Base-by-base conservation (phyloP, 192 early-diverging fungal genomes). In the Coemansia brasiliensis region DNA sequence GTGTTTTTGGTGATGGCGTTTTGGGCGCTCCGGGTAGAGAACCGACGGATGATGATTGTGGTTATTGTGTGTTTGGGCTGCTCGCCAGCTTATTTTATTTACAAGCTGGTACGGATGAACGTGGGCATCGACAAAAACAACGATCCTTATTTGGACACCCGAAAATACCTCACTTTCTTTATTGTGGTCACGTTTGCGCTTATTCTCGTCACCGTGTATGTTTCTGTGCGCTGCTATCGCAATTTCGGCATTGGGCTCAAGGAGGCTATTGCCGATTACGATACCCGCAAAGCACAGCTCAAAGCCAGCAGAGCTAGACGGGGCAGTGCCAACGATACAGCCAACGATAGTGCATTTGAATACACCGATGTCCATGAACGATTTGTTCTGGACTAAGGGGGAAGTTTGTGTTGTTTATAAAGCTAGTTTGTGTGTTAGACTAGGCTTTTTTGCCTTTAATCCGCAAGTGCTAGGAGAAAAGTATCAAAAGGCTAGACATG, bases 211-310 rank as follows among this genome's bases (percentile, higher is more conserved):
- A 79, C 81, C n/a, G 63, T 75, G 39, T 79, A 65, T n/a, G 72
- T 66, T 15, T 74, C 74, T 1, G 42, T 74, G 8, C 72, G 51
- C 51, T 82, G 81, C 60, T 82, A 75, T 63, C 75, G 72, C 44
- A 75, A 79, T 68, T 79, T 82, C 66, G 75, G 72, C 17, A 74
- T 67, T 12, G 81, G 81, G 0, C 69, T 82, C 22, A 70, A 75
- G 45, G 75, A 79, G 18, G 81, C 76, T 1, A 82, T 78, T 22
- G 69, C 67, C 12, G 68, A 76, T 43, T 81, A 81, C 42, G 69
- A 81, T 39, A 52, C 63, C 8, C 62, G 73, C 58, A 82, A 82
- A 61, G 92, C 95, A 17, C 86, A 52, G 72, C 80, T 87, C 61
- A 93, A 80, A 49, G 72, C 71, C 24, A 74, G 71, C 37, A 59